Evolutionary conservation across 1,139 yeast species (phyloP).

Genomic region (Geotrichum australiense): DNA sequence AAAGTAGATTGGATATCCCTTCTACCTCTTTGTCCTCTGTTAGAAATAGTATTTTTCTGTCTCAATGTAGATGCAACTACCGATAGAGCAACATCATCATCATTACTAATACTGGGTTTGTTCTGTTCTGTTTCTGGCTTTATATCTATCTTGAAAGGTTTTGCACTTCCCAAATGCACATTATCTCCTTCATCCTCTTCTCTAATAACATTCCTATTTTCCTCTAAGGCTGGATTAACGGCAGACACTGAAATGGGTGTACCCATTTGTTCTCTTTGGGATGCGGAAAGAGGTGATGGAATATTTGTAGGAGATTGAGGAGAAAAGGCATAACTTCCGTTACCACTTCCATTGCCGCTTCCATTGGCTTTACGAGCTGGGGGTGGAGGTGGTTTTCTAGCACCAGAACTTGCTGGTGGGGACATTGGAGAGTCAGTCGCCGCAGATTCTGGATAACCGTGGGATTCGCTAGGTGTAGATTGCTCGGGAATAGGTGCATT

Average conservation of each 20-base stretch:
- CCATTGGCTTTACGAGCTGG: constrained; percentile 51
- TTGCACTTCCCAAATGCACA: constrained; percentile 17
- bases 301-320: no score
- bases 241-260: no score
- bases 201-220: no score
- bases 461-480: constrained; percentile 4
- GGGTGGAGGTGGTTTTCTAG: constrained; percentile 52
- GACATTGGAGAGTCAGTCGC: constrained; percentile 4
- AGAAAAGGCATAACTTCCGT: no score
- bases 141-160: constrained; percentile 28
- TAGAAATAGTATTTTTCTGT: constrained; percentile 29
- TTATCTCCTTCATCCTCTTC: constrained; percentile 19
- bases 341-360: no score
- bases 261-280: no score
- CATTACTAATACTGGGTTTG: constrained; percentile 24
- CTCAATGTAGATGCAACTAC: constrained; percentile 30
- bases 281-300: no score
- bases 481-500: neutral
- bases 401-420: constrained; percentile 1
- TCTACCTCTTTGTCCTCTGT: constrained; percentile 34
- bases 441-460: no score
- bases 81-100: constrained; percentile 30
- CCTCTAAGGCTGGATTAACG: no score
- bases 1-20: constrained; percentile 48
- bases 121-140: constrained; percentile 33